Evolutionary conservation across 495 filamentous ascomycete genomes (phyloP).

Genomic region (Trichocladium uniseriatum): DNA sequence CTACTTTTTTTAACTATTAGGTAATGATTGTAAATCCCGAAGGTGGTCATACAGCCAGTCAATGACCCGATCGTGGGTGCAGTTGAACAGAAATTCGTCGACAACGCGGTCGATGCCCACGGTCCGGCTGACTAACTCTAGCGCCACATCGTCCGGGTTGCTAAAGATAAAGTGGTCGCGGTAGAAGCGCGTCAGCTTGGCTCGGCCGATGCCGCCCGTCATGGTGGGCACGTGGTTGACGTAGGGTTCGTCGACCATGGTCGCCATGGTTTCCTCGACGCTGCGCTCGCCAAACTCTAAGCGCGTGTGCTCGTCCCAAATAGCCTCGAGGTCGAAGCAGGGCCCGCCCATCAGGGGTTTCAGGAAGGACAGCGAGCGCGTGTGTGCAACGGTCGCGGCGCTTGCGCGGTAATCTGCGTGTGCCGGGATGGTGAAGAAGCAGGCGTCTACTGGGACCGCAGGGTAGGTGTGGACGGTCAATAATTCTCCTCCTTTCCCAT

Average conservation of each 20-base stretch:
- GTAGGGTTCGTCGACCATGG: conserved; percentile 52
- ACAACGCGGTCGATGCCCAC: conserved; percentile 48
- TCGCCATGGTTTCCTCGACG: conserved; percentile 48
- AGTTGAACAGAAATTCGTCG: conserved; percentile 50
- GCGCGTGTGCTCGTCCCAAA: conserved; percentile 52
- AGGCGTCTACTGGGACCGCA: conserved; percentile 3
- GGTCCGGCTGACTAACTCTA: conserved; percentile 66
- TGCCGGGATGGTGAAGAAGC: conserved; percentile 35
- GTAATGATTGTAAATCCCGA: neutral
- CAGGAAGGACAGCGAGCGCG: conserved; percentile 42
- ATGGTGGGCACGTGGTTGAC: conserved; percentile 50
- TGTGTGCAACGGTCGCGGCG: conserved; percentile 40
- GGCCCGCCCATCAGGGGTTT: conserved; percentile 44
- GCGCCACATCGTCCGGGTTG: conserved; percentile 55
- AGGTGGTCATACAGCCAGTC: conserved; percentile 57
- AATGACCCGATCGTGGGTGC: conserved; percentile 62
- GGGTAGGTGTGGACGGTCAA: conserved; percentile 24
- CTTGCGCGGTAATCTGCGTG: conserved; percentile 30
- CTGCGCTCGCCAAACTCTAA: conserved; percentile 46
- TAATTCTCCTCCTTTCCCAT: neutral
- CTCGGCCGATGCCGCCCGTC: conserved; percentile 65
- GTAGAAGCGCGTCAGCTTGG: conserved; percentile 63
- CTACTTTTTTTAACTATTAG: neutral
- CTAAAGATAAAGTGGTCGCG: conserved; percentile 61
- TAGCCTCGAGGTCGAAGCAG: conserved; percentile 49